A percentile compares a stretch with the other conserved stretches of the same genome.
phyloP scores from a whole-genome alignment of 2,329 filamentous ascomycete species.

The Calcarisporium arbuscula region DNA sequence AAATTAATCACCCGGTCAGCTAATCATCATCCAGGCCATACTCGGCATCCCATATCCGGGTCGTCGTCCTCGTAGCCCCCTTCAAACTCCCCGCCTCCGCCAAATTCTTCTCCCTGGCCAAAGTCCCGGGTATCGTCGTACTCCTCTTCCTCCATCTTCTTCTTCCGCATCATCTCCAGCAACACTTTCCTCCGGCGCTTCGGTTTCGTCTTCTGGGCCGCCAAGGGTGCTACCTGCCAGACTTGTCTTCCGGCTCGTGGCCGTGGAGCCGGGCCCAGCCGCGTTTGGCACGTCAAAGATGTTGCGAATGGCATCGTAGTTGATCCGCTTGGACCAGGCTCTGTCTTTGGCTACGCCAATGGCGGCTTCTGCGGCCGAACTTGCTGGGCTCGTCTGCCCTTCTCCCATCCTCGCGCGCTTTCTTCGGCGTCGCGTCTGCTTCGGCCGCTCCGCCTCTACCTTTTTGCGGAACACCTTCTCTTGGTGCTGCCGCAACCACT shows the following conservation, averaged over 20 bases:
- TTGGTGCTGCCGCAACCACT: slow-evolving; percentile 83
- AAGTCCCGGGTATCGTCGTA: slow-evolving; percentile 24
- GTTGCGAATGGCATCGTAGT: slow-evolving; percentile 58
- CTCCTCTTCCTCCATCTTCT: slow-evolving; percentile 28
- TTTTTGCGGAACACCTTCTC: slow-evolving; percentile 74
- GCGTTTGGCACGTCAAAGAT: slow-evolving; percentile 46
- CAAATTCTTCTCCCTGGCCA: slow-evolving; percentile 21
- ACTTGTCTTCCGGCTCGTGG: slow-evolving; percentile 39
- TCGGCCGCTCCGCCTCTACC: slow-evolving; percentile 50
- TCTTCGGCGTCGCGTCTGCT: slow-evolving; percentile 48
- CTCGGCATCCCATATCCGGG: slow-evolving; percentile 29
- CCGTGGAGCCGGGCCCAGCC: slow-evolving; percentile 42
- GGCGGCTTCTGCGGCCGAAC: slow-evolving; percentile 63
- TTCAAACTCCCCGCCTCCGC: slow-evolving; percentile 26
- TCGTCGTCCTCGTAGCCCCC: slow-evolving; percentile 29
- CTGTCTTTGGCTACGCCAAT: slow-evolving; percentile 61
- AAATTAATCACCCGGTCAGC: too few species aligned
- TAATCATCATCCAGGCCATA: slow-evolving; percentile 25
- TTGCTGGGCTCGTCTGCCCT: slow-evolving; percentile 59
- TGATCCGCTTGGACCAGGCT: slow-evolving; percentile 67
- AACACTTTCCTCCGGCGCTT: slow-evolving; percentile 28
- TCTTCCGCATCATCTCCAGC: slow-evolving; percentile 28
- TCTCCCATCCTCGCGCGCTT: slow-evolving; percentile 56
- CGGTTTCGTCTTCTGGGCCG: slow-evolving; percentile 27
- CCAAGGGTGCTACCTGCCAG: slow-evolving; percentile 29